phyloP scores from a whole-genome alignment of 352 stramenopile genomes.

The Phytophthora aleatoria region DNA sequence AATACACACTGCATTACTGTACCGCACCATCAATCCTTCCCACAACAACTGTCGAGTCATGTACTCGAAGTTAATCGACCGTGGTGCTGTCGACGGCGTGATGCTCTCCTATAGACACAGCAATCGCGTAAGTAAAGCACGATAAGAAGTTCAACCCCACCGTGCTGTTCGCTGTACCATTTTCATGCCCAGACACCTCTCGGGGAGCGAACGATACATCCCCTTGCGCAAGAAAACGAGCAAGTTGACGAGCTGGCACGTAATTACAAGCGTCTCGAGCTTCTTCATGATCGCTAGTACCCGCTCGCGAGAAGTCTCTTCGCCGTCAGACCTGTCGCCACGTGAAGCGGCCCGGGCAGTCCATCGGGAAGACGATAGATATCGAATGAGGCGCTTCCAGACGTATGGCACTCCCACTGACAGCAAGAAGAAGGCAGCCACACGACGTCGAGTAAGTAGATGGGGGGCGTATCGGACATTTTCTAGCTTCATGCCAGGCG shows the following conservation, averaged over 20 bases:
- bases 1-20: conserved; percentile 1
- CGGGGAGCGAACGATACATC: conserved; percentile 69
- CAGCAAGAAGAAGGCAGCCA: conserved; percentile 66
- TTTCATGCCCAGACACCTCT: conserved; percentile 72
- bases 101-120: conserved; percentile 55
- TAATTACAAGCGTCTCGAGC: conserved; percentile 69
- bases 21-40: conserved; percentile 75
- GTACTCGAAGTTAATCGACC: conserved; percentile 88
- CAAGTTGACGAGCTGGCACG: conserved; percentile 74
- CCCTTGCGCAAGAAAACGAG: conserved; percentile 76
- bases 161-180: conserved; percentile 46
- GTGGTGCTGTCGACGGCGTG: conserved; percentile 49
- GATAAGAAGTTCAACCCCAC: neutral
- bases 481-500: conserved; percentile 85
- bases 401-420: conserved; percentile 74
- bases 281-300: conserved; percentile 68
- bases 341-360: conserved; percentile 2
- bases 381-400: conserved; percentile 76
- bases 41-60: conserved; percentile 87
- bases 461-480: conserved; percentile 68
- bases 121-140: conserved; percentile 4
- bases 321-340: conserved; percentile 5
- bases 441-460: conserved; percentile 52
- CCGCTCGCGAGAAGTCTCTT: conserved; percentile 26
- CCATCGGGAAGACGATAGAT: conserved; percentile 64